Evolutionary conservation across 2,329 filamentous ascomycete genomes (phyloP), one percentile per base, ranked within the genome.

Genomic region (Aspergillus sp.): DNA sequence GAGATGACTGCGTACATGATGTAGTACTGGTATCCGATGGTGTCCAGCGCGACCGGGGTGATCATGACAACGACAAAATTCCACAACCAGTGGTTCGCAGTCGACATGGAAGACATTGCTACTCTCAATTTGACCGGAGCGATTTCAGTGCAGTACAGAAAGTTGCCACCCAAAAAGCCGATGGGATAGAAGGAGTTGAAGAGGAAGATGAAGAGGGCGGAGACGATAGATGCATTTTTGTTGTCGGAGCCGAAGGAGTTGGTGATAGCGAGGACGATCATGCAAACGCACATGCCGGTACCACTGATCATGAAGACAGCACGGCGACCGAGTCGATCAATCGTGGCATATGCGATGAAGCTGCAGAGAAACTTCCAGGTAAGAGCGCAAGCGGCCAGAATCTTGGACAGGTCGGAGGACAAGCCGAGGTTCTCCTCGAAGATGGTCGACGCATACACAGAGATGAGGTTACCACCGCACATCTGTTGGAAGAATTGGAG

Each of bases 111-210:
- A n/a, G 78, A 76, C 51, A 57, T 57, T 20, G 73, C 70, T 13
- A 76, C 79, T 48, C 80, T 74, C 37, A 79, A 80, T 22, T 74
- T 69, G 39, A 82, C 64, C 35, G 80, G 57, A 49, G 73, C 74
- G 51, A 74, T 63, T 48, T 75, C 75, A 19, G 74, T 69, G 0
- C 69, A 59, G 39, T 62, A 59, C 7, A 60, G 25, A 78, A 79
- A 84, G 0, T 80, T 80, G 13, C 81, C 71, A 10, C 79, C 78
- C 3, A 82, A 60, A 77, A 79, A 83, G 1, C 77, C 82, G 0
- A 80, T 78, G 12, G 80, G 81, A 51, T 83, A 84, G 49, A 80
- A 82, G 1, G 80, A 79, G 51, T 84, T 84, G 66, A 83, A 85
- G 5, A 80, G 76, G 63, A 84, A 85, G 23, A 84, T 55, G 41